Conservation (phyloP, 2,329 filamentous ascomycete genomes). For the Daldinia eschscholtzii region DNA sequence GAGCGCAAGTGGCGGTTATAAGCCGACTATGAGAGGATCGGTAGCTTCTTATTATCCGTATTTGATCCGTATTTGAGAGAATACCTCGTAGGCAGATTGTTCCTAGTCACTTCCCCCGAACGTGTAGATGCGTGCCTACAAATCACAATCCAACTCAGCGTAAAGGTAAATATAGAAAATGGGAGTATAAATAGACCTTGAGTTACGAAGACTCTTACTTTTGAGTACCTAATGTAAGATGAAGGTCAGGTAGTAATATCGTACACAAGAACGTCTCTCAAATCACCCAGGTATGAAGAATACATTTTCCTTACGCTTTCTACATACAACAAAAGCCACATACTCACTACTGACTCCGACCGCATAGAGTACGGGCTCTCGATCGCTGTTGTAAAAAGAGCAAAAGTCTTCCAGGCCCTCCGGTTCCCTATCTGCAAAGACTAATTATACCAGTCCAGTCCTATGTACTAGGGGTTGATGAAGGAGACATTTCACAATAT, state of each 20-base stretch:
- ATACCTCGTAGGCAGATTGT: too few species aligned
- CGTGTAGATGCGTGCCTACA: too few species aligned
- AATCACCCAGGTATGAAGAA: conserved; percentile 6
- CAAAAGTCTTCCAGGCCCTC: conserved; percentile 6
- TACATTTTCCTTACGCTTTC: conserved; percentile 3
- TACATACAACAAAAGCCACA: background rate
- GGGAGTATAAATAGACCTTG: too few species aligned
- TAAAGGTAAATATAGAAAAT: too few species aligned
- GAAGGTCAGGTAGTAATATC: too few species aligned
- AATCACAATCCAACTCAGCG: too few species aligned
- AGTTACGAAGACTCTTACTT: too few species aligned
- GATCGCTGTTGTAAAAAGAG: conserved; percentile 12
- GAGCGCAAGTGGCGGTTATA: background rate
- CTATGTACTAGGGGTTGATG: conserved; percentile 24
- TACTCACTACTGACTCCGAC: background rate
- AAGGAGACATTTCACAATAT: conserved; percentile 72
- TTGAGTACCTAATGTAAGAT: too few species aligned
- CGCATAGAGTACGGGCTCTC: conserved; percentile 1
- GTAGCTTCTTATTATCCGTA: too few species aligned
- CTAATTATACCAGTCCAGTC: background rate
- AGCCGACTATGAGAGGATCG: background rate
- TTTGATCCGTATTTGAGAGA: too few species aligned
- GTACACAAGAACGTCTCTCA: background rate
- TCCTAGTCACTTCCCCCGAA: too few species aligned
- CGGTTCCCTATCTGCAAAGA: conserved; percentile 13